A percentile compares a stretch with the other conserved stretches of the same genome.
phyloP scores from a whole-genome alignment of 1,139 yeast species.

The Suhomyces panamericanus region DNA sequence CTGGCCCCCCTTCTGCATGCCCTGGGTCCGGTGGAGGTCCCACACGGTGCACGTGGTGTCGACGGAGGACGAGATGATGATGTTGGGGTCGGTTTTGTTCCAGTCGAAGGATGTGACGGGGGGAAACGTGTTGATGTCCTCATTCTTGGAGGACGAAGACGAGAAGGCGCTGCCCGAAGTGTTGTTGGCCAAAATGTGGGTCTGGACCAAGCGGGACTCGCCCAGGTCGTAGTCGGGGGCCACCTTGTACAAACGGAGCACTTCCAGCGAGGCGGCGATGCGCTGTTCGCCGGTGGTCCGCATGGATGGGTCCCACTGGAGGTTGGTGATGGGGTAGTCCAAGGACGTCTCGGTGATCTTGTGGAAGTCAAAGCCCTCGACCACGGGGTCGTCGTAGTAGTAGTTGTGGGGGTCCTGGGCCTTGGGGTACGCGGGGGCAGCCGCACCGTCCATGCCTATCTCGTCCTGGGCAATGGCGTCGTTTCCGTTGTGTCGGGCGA shows the following conservation, averaged over 20 bases:
- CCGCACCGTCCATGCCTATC: constrained; percentile 12
- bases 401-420: constrained; percentile 2
- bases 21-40: constrained; percentile 60
- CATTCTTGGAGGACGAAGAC: constrained; percentile 15
- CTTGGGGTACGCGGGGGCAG: constrained; percentile 9
- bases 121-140: constrained; percentile 56
- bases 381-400: constrained; percentile 9
- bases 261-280: constrained; percentile 71
- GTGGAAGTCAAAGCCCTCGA: constrained; percentile 49
- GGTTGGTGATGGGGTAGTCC: constrained; percentile 65
- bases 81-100: constrained; percentile 70
- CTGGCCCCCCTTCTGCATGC: constrained; percentile 10
- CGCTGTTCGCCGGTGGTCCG: constrained; percentile 34
- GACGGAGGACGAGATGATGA: constrained; percentile 81
- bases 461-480: constrained; percentile 13
- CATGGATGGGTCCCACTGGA: constrained; percentile 71
- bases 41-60: constrained; percentile 97
- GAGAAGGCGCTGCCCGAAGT: constrained; percentile 21
- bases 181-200: constrained; percentile 45
- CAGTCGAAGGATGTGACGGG: constrained; percentile 95
- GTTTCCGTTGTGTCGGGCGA: constrained; percentile 11
- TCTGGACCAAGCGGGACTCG: constrained; percentile 36
- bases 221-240: constrained; percentile 35
- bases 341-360: constrained; percentile 54
- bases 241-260: constrained; percentile 65